These are phyloP conservation scores for Lactarius psammicola DNA, from an alignment of 768 basidiomycete genomes.

Conservation along the genomic window DNA sequence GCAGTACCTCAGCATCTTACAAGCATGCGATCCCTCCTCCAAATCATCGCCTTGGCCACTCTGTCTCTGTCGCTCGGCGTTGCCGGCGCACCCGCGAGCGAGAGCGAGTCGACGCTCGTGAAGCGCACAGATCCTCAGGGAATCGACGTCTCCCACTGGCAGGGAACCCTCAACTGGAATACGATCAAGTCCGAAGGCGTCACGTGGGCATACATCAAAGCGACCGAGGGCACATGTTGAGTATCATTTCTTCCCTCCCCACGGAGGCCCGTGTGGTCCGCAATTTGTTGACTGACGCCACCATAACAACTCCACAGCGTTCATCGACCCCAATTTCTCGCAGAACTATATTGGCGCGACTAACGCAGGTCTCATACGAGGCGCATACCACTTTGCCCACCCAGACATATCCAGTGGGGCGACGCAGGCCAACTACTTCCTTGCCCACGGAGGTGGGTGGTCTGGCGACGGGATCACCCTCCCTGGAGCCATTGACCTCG, in stretches of 20 bases:
- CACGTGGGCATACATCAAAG: constrained; percentile 62
- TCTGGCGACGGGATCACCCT: constrained; percentile 7
- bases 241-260: background rate
- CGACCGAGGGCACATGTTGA: constrained; percentile 59
- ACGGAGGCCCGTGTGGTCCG: background rate
- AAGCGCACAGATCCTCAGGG: constrained; percentile 46
- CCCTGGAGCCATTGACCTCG: constrained; percentile 12
- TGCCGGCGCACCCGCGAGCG: background rate
- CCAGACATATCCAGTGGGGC: constrained; percentile 55
- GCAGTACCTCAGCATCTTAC: too few species aligned
- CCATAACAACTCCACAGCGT: constrained; percentile 32
- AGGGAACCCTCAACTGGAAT: constrained; percentile 51
- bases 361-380: constrained; percentile 55
- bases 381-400: constrained; percentile 60
- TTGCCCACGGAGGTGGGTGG: constrained; percentile 40
- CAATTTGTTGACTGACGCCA: background rate
- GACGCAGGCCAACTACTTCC: constrained; percentile 57
- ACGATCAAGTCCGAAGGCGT: constrained; percentile 52
- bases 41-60: constrained; percentile 16
- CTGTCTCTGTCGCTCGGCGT: constrained; percentile 21
- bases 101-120: constrained; percentile 17
- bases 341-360: constrained; percentile 57
- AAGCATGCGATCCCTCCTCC: constrained; percentile 1
- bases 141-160: constrained; percentile 56
- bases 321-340: constrained; percentile 45